Evolutionary conservation across 495 filamentous ascomycete genomes (phyloP).

Genomic region (Aspergillus sclerotioniger): DNA sequence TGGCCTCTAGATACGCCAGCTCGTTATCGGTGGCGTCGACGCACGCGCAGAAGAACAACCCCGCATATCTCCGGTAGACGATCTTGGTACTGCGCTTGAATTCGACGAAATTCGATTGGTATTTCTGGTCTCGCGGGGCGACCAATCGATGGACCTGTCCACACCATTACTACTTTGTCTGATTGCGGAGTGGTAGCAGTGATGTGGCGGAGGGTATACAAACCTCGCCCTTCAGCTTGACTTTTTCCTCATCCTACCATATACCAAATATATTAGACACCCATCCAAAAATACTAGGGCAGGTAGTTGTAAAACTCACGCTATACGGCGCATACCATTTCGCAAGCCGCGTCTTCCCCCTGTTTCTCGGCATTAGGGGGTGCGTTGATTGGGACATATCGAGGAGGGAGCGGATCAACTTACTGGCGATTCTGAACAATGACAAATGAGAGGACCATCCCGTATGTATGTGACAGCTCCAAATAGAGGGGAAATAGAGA

Average conservation of each 20-base stretch:
- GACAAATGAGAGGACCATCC: slow-evolving; percentile 90
- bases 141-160: slow-evolving; percentile 89
- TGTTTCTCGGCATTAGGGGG: slow-evolving; percentile 35
- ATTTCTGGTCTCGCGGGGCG: slow-evolving; percentile 96
- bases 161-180: not conserved
- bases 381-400: not conserved
- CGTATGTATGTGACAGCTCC: slow-evolving; percentile 13
- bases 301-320: slow-evolving; percentile 39
- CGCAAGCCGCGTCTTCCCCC: slow-evolving; percentile 96
- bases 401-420: slow-evolving; percentile 23
- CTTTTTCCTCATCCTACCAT: slow-evolving; percentile 82
- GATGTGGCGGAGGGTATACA: slow-evolving; percentile 18
- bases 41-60: slow-evolving; percentile 97
- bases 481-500: slow-evolving; percentile 23
- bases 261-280: not conserved
- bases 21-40: slow-evolving; percentile 99
- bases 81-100: slow-evolving; percentile 78
- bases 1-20: slow-evolving; percentile 92
- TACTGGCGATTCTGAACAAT: slow-evolving; percentile 96
- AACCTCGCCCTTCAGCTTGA: slow-evolving; percentile 89
- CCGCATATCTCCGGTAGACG: slow-evolving; percentile 94
- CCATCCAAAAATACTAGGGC: not conserved
- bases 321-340: slow-evolving; percentile 99
- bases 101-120: slow-evolving; percentile 99
- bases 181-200: not conserved